phyloP scores from a whole-genome alignment of 2,329 filamentous ascomycete genomes.

The Penicillium sp. region DNA sequence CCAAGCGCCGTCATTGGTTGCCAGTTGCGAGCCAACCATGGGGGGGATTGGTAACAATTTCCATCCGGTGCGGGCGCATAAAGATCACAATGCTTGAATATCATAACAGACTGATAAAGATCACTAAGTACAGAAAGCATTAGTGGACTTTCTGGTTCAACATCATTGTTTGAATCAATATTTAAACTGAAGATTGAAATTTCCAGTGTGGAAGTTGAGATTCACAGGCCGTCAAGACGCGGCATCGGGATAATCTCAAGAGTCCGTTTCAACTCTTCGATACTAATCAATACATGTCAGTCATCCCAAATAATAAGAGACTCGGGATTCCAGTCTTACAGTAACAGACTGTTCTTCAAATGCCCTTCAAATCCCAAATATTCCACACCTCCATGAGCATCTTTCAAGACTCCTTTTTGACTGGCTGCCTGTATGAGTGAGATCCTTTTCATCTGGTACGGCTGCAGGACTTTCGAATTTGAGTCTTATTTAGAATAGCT shows the following conservation, averaged over 20 bases:
- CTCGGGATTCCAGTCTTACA: background rate
- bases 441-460: background rate
- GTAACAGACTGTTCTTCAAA: slow-evolving; percentile 10
- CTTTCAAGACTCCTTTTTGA: background rate
- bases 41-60: background rate
- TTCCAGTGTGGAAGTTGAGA: background rate
- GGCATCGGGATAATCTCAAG: background rate
- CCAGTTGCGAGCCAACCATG: background rate
- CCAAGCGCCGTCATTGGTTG: background rate
- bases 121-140: background rate
- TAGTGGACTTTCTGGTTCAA: background rate
- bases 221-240: background rate
- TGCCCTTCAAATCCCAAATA: slow-evolving; percentile 12
- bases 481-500: background rate
- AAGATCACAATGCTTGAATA: background rate
- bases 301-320: background rate
- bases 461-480: background rate
- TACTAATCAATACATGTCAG: background rate
- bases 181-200: background rate
- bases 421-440: background rate
- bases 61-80: background rate
- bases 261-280: background rate
- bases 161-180: too few species aligned
- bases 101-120: background rate
- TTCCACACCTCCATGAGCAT: slow-evolving; percentile 9